Base-by-base conservation (phyloP, 2,329 filamentous ascomycete genomes). In the Aspergillus tubingensis region DNA sequence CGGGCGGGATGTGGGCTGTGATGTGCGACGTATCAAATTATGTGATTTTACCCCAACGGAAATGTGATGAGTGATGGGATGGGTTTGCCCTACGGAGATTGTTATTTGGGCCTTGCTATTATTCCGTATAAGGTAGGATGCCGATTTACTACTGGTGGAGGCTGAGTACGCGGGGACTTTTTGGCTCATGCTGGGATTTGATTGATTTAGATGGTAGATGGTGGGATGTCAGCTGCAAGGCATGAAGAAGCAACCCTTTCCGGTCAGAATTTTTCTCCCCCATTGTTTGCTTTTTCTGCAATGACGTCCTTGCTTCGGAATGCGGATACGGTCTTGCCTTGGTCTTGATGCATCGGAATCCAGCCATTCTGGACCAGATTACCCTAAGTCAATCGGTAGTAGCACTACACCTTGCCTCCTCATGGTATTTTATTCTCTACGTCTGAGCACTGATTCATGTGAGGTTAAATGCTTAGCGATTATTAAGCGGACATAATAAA, bases 141-240 rank as follows among this genome's bases (percentile, higher is more conserved):
- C 17, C 5, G 15, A 27, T 3, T 48, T 8, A 27, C 11, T 15
- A 49, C n/a, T 7, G 44, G 47, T 50, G 47, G 47, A 32, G 25
- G 19, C 15, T 50, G 47, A 15, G 47, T 30, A 27, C 47, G 23
- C 47, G 47, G 47, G 47, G 47, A 30, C 27, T 3, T 50, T 32
- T 30, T 30, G 23, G 32, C 23, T 50, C 41, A 43, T 49, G 44
- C 10, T 30, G 23, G 23, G 7, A 43, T 19, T 8, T n/a, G 17
- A 11, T 43, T 43, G 39, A 43, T 43, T 36, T 36, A 36, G 32
- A 36, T 36, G 44, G 44, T 48, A 36, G 32, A 36, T 36, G 44
- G 44, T 48, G 44, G 44, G 44, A 30, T 49, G 44, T 49, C 23
- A 50, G 47, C 47, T 30, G 47, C 25, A 50, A 50, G 25, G 47